phyloP scores from a whole-genome alignment of 345 rosid genomes.

The Raphanus sativus region DNA sequence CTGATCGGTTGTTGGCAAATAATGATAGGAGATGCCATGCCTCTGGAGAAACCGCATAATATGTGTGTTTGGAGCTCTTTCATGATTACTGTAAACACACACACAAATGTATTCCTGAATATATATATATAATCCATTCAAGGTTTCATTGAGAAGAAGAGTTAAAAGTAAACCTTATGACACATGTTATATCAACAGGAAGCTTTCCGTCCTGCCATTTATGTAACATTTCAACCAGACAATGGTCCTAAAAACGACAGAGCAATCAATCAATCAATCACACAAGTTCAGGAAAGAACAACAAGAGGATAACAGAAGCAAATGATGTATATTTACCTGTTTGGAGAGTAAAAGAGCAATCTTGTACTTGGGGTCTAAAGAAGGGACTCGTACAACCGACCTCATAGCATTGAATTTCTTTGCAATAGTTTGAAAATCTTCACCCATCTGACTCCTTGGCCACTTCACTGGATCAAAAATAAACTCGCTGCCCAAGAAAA shows the following conservation, averaged over 20 bases:
- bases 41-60: slow-evolving; percentile 80
- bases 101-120: slow-evolving; percentile 3
- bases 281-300: not conserved
- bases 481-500: slow-evolving; percentile 47
- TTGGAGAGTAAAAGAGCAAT: slow-evolving; percentile 78
- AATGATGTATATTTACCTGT: slow-evolving; percentile 48
- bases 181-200: slow-evolving; percentile 85
- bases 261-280: slow-evolving; percentile 17
- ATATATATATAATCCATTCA: no score
- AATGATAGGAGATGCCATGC: slow-evolving; percentile 84
- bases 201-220: slow-evolving; percentile 90
- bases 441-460: slow-evolving; percentile 60
- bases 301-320: not conserved
- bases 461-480: slow-evolving; percentile 49
- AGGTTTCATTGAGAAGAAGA: not conserved
- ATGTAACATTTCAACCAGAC: slow-evolving; percentile 82
- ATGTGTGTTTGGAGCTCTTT: slow-evolving; percentile 84
- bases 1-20: slow-evolving; percentile 53
- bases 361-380: slow-evolving; percentile 78
- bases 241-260: slow-evolving; percentile 74
- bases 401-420: slow-evolving; percentile 53
- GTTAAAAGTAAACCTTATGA: slow-evolving; percentile 58
- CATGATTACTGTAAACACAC: slow-evolving; percentile 65
- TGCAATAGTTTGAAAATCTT: slow-evolving; percentile 66
- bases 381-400: slow-evolving; percentile 83